phyloP scores from a whole-genome alignment of 495 filamentous ascomycete genomes.

The Staphylotrichum tortipilum region DNA sequence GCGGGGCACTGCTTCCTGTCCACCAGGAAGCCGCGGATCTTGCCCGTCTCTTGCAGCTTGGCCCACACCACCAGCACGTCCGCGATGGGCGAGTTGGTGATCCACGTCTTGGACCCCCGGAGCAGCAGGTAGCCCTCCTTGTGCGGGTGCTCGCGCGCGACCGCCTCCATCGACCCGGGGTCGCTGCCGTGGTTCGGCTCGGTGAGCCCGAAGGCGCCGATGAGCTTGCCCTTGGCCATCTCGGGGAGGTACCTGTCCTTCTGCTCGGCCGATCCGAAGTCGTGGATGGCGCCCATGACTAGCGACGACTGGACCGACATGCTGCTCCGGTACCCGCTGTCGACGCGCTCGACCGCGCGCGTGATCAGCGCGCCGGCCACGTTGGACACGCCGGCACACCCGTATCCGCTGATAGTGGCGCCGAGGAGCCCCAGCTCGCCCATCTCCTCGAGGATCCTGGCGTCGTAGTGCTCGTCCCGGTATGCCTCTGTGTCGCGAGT shows the following conservation, averaged over 20 bases:
- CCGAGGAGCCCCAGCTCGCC: conserved; percentile 88
- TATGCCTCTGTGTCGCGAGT: conserved; percentile 68
- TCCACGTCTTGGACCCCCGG: conserved; percentile 92
- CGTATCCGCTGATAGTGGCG: conserved; percentile 85
- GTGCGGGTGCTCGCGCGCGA: conserved; percentile 73
- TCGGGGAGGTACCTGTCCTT: conserved; percentile 80
- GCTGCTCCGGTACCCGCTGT: conserved; percentile 88
- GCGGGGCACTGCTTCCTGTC: conserved; percentile 73
- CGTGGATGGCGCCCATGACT: conserved; percentile 93
- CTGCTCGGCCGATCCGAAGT: conserved; percentile 81
- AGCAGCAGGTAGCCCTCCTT: conserved; percentile 79
- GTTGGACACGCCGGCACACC: conserved; percentile 85
- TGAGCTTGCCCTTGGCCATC: conserved; percentile 76
- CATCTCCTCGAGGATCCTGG: conserved; percentile 86
- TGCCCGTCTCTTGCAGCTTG: conserved; percentile 79
- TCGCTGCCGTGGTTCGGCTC: conserved; percentile 98
- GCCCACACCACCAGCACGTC: conserved; percentile 93
- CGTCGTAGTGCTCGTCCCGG: conserved; percentile 86
- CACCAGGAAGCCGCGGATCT: conserved; percentile 90
- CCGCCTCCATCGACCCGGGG: conserved; percentile 90
- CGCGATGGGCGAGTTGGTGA: conserved; percentile 92
- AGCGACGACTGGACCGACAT: conserved; percentile 95
- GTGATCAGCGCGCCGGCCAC: conserved; percentile 92
- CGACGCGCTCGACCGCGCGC: conserved; percentile 90
- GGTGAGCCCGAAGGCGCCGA: conserved; percentile 91